phyloP scores from a whole-genome alignment of 306 rosid genomes.

The Corylus heterophylla region DNA sequence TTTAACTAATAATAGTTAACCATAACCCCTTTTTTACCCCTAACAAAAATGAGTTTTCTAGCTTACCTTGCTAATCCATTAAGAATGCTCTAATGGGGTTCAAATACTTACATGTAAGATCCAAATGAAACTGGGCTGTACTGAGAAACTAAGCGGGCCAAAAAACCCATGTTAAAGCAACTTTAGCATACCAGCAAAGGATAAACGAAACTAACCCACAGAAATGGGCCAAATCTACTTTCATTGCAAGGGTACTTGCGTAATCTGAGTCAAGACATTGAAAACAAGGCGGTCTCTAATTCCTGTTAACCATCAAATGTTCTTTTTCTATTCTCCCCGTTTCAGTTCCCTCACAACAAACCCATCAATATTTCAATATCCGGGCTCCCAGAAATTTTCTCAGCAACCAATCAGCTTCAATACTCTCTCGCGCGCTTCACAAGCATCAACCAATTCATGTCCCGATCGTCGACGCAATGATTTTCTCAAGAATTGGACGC shows the following conservation, averaged over 20 bases:
- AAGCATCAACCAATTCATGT: background rate
- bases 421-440: background rate
- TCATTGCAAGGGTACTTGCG: background rate
- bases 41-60: no score
- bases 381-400: background rate
- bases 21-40: no score
- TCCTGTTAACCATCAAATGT: background rate
- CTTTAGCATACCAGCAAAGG: no score
- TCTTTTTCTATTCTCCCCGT: background rate
- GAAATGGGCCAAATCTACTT: background rate
- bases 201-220: background rate
- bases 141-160: background rate
- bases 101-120: background rate
- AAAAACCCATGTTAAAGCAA: background rate
- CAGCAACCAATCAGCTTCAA: background rate
- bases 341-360: background rate
- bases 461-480: conserved; percentile 19
- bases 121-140: background rate
- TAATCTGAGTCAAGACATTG: background rate
- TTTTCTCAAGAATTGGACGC: conserved; percentile 34
- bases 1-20: no score
- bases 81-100: no score
- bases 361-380: background rate
- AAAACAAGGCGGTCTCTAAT: background rate
- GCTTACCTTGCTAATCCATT: no score